These are phyloP conservation scores for Skeletonema menzelii DNA, from an alignment of 108 stramenopile species.

Conservation along the genomic window DNA sequence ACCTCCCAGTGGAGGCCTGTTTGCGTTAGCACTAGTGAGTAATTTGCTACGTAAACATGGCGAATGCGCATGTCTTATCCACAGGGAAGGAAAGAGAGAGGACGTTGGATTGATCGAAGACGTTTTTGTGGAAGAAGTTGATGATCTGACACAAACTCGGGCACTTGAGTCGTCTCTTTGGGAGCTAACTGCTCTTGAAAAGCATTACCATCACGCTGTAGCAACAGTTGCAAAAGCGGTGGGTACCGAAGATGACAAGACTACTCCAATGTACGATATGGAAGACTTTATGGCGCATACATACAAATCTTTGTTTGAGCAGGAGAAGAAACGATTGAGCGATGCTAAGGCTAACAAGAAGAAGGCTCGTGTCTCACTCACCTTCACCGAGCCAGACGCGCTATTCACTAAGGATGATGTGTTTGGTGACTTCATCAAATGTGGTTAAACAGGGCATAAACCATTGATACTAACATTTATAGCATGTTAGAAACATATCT, in stretches of 20 bases:
- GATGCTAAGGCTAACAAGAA: conserved; percentile 32
- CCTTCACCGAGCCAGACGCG: conserved; percentile 62
- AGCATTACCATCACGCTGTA: conserved; percentile 89
- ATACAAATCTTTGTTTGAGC: conserved; percentile 86
- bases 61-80: conserved; percentile 85
- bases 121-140: conserved; percentile 65
- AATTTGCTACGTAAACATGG: conserved; percentile 93
- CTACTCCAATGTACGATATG: conserved; percentile 66
- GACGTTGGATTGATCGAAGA: conserved; percentile 58
- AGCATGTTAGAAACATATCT: too few species aligned
- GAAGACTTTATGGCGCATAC: conserved; percentile 83
- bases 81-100: conserved; percentile 52
- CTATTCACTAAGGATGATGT: conserved; percentile 68
- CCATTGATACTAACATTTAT: too few species aligned
- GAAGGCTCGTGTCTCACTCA: conserved; percentile 58
- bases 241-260: conserved; percentile 62
- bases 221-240: conserved; percentile 78
- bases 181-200: conserved; percentile 87
- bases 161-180: conserved; percentile 90
- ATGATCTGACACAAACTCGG: conserved; percentile 64
- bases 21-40: conserved; percentile 86
- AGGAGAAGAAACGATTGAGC: conserved; percentile 62
- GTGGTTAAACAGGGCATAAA: not conserved
- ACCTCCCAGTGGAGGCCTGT: conserved; percentile 84
- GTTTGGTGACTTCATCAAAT: conserved; percentile 47